These are phyloP conservation scores for Suillus decipiens DNA, from an alignment of 768 basidiomycete species.

Conservation along the genomic window DNA sequence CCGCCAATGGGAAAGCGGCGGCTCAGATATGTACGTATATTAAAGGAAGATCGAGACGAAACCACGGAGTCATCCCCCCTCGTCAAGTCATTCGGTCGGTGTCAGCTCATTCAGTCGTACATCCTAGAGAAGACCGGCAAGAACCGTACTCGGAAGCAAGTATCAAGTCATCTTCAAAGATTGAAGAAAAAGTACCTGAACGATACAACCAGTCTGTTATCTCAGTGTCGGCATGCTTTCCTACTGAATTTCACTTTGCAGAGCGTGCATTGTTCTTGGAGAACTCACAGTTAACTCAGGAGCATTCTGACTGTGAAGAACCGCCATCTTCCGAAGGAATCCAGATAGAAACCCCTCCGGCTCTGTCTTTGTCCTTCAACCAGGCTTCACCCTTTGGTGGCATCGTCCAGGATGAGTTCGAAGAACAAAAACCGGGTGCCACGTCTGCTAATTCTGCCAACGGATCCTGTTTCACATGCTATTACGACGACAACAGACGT, in stretches of 20 bases:
- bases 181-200: slow-evolving; percentile 36
- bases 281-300: slow-evolving; percentile 16
- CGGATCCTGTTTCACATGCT: not conserved
- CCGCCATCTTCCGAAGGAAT: slow-evolving; percentile 1
- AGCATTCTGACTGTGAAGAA: slow-evolving; percentile 9
- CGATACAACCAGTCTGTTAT: slow-evolving; percentile 33
- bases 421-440: not conserved
- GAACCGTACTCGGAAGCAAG: slow-evolving; percentile 40
- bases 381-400: slow-evolving; percentile 7
- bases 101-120: slow-evolving; percentile 42
- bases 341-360: slow-evolving; percentile 12
- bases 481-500: not conserved
- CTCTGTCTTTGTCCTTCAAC: slow-evolving; percentile 12
- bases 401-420: slow-evolving; percentile 7
- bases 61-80: slow-evolving; percentile 11
- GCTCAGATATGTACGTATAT: slow-evolving; percentile 33
- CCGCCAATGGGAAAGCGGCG: slow-evolving; percentile 39
- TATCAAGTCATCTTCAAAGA: slow-evolving; percentile 41
- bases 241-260: slow-evolving; percentile 11
- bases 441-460: no score
- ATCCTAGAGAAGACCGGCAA: slow-evolving; percentile 40
- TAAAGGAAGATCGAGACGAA: slow-evolving; percentile 18
- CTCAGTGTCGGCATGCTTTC: not conserved
- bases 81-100: slow-evolving; percentile 38
- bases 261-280: slow-evolving; percentile 32